Conservation (phyloP, 2,329 filamentous ascomycete genomes). For the Neofusicoccum ribis region DNA sequence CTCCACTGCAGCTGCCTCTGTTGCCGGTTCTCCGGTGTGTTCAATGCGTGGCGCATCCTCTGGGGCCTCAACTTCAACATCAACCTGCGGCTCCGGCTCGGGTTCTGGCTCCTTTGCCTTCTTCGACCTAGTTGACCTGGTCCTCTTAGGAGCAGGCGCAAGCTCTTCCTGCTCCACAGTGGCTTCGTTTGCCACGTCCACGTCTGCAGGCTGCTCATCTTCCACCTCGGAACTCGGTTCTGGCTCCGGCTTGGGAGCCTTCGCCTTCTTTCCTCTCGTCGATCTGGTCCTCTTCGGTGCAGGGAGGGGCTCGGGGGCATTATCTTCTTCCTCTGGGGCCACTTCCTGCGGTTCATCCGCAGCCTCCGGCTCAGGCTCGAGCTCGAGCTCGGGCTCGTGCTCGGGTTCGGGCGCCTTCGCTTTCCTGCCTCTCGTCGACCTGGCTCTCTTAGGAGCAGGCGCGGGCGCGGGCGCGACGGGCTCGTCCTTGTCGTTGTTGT, state of each 20-base stretch:
- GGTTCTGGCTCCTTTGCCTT: background rate
- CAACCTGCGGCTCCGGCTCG: conserved; percentile 21
- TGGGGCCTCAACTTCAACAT: conserved; percentile 23
- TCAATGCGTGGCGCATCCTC: conserved; percentile 27
- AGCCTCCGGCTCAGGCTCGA: background rate
- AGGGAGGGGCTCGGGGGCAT: background rate
- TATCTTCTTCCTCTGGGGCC: background rate
- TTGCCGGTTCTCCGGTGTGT: conserved; percentile 26
- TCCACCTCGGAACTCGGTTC: background rate
- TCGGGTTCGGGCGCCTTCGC: background rate
- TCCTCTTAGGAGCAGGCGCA: background rate
- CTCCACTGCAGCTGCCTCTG: conserved; percentile 4
- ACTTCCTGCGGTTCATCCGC: background rate
- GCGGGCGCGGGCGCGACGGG: background rate
- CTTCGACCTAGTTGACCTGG: background rate
- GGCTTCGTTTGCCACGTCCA: background rate
- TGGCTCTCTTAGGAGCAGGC: background rate
- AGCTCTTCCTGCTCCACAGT: background rate
- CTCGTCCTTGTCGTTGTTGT: too few relatives aligned
- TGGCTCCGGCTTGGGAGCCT: background rate
- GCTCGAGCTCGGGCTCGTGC: background rate
- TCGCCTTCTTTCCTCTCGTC: conserved; percentile 2
- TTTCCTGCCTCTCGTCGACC: conserved; percentile 15
- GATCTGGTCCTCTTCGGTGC: conserved; percentile 12
- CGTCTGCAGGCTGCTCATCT: background rate